Evolutionary conservation across 148 eudicot genomes (phyloP), one percentile per base, ranked within the genome.

Genomic region (Cornus suecica): DNA sequence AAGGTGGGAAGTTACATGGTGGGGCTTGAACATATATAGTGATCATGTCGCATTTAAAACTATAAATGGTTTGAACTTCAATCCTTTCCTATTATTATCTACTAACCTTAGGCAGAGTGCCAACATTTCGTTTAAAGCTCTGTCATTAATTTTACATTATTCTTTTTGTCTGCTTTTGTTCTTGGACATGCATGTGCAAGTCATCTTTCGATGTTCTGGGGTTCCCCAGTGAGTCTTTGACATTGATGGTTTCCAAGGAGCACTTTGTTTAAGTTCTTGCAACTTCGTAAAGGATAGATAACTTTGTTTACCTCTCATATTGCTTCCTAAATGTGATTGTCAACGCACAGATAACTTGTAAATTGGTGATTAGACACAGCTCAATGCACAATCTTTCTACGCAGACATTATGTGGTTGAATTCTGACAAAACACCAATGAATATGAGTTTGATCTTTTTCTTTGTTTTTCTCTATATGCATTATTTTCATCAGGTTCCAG

Each of bases 401-500:
- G 0, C 3, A 48, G 2, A 16, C 15, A 11, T 48, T 48, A 18
- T 13, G 54, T 48, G 54, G 20, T 16, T 48, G 18, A 11, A 11
- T 11, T 48, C 15, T 13, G 13, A 48, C 54, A 0, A 1, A 1
- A 5, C 26, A 41, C 65, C 74, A 30, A 37, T 48, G 23, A 26
- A 24, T 32, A 25, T 61, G 52, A 52, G 56, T 68, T n/a, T 69
- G 42, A 64, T 27, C 45, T 54, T 74, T 70, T 65, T 72, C 37
- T 37, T 58, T 62, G 66, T 63, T 69, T 70, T 18, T 18, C 9
- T 37, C 9, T 1, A 37, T 22, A 52, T 61, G 54, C 30, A 70
- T 68, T 29, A 70, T n/a, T 25, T 70, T 23, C 70, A 66, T 58
- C 93, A 91, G 96, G 82, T 91, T 91, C 84, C 96, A 91, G 86